Base-by-base conservation (phyloP, 805 yeast species). In the Candida fluviatilis region DNA sequence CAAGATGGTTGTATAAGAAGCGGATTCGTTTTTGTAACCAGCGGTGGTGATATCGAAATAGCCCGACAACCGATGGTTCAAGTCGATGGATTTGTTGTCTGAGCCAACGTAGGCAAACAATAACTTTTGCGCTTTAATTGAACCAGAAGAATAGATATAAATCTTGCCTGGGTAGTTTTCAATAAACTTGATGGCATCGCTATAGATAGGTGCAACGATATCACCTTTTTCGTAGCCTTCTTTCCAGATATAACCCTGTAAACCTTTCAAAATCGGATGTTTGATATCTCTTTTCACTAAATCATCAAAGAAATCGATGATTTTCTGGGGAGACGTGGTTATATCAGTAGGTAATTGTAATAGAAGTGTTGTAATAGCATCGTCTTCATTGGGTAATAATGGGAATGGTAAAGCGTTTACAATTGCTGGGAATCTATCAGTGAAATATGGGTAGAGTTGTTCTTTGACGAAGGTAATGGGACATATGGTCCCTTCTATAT, bases 401-500 rank as follows among this genome's bases (percentile, higher is more conserved):
- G 78, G 76, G 41, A 52, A 71, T 4, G 46, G 17, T 32, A 54
- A 39, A 6, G 47, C 39, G 2, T 48, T 37, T 32, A 78, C 49
- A 13, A 70, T 40, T 1, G 51, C 7, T 27, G 85, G 80, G 17
- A 80, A 50, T 44, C 73, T 59, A 3, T 55, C 37, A 3, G 81
- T 55, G 46, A 93, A 90, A 54, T 76, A 89, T 0, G 96, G 96
- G 60, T 79, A 83, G 24, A 90, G 62, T 2, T 65, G 69, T 19
- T 85, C 89, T 50, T 84, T 84, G 30, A 90, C 98, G 54, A 90
- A 90, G 1, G 90, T 73, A 15, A 90, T 89, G 3, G 96, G 90
- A 54, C 97, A 90, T 21, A 90, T 80, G 0, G 97, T 90, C 13
- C 98, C 98, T 55, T 90, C 98, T 25, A 88, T 87, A 48, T 87